Conservation (phyloP, 768 basidiomycete species). For the Pholiota conissans region DNA sequence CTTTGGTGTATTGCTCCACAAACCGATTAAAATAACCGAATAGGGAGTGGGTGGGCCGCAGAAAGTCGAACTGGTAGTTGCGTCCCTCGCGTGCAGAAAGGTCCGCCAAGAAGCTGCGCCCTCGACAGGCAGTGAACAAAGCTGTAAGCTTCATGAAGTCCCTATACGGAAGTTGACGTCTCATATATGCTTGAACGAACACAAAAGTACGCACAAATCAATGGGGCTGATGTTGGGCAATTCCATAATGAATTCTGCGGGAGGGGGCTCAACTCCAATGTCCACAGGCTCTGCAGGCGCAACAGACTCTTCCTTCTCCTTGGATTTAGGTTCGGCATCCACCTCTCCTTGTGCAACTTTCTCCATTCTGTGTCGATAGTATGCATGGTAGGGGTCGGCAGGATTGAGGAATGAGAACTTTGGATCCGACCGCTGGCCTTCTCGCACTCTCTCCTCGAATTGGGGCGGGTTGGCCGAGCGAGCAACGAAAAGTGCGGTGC, state of each 20-base stretch:
- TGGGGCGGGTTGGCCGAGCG: slow-evolving; percentile 91
- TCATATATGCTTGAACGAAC: not conserved
- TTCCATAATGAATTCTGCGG: slow-evolving; percentile 81
- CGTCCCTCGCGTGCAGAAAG: slow-evolving; percentile 88
- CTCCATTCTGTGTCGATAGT: slow-evolving; percentile 92
- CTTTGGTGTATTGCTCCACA: slow-evolving; percentile 93
- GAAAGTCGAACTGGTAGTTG: slow-evolving; percentile 98
- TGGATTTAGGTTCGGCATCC: slow-evolving; percentile 56
- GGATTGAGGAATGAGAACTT: slow-evolving; percentile 99
- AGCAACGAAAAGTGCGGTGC: slow-evolving; percentile 89
- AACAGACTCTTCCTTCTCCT: slow-evolving; percentile 39
- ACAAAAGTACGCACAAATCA: slow-evolving; percentile 75
- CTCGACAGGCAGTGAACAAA: slow-evolving; percentile 90
- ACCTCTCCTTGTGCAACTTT: slow-evolving; percentile 75
- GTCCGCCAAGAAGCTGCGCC: slow-evolving; percentile 79
- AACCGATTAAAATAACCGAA: slow-evolving; percentile 97
- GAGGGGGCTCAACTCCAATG: slow-evolving; percentile 73
- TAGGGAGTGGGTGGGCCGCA: slow-evolving; percentile 93
- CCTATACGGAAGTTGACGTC: slow-evolving; percentile 38
- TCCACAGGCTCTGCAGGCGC: slow-evolving; percentile 53
- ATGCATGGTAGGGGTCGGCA: slow-evolving; percentile 96
- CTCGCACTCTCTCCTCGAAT: slow-evolving; percentile 97
- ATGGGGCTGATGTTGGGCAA: slow-evolving; percentile 85
- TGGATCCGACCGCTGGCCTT: slow-evolving; percentile 93
- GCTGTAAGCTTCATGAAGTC: slow-evolving; percentile 97